phyloP scores from a whole-genome alignment of 176 grass and related monocot species.

The Luzula sylvatica region DNA sequence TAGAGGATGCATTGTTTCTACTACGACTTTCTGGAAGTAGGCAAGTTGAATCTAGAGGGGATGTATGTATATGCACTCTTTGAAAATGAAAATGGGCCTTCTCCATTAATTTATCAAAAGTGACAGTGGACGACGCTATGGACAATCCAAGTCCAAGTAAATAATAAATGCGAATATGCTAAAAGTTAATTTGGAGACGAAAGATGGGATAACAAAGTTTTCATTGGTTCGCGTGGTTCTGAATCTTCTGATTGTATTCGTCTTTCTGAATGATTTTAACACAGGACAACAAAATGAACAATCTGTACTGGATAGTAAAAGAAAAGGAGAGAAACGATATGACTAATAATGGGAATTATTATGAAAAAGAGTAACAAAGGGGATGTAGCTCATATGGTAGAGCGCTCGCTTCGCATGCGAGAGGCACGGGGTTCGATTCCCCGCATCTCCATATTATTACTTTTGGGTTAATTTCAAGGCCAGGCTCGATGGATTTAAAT shows the following conservation, averaged over 20 bases:
- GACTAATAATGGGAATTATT: background rate
- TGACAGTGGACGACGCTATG: background rate
- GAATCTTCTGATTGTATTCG: too few species aligned
- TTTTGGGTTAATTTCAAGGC: too few species aligned
- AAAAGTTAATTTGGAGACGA: too few species aligned
- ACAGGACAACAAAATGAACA: too few species aligned
- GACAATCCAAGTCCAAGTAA: background rate
- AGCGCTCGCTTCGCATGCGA: conserved; percentile 58
- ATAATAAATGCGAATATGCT: too few species aligned
- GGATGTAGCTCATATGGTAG: conserved; percentile 54
- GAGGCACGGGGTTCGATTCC: conserved; percentile 43
- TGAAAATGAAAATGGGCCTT: conserved; percentile 3
- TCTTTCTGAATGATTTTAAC: too few species aligned
- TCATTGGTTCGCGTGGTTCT: background rate
- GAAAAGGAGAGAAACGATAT: background rate
- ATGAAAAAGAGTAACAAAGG: background rate
- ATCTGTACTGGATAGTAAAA: too few species aligned
- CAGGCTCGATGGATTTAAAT: too few species aligned
- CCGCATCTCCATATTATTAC: conserved; percentile 31
- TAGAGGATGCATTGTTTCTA: too few species aligned
- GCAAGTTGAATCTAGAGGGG: background rate
- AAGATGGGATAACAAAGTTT: background rate
- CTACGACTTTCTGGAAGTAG: background rate
- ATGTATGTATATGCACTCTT: background rate
- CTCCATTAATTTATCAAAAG: background rate